These are phyloP conservation scores for Trametes villosa DNA, from an alignment of 768 basidiomycete genomes.

Conservation along the genomic window DNA sequence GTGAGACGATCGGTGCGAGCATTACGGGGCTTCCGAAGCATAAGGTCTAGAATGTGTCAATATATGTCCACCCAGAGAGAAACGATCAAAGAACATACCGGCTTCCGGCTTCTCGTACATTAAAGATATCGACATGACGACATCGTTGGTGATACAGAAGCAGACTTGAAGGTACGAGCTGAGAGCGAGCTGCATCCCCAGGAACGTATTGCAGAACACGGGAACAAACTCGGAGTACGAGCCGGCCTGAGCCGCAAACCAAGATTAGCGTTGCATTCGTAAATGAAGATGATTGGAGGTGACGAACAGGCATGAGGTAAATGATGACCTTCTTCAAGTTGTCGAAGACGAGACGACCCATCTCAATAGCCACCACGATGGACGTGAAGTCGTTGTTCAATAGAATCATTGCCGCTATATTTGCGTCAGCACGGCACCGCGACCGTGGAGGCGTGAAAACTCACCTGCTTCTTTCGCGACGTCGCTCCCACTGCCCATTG, in stretches of 20 bases:
- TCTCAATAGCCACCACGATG: conserved; percentile 65
- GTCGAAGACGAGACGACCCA: conserved; percentile 67
- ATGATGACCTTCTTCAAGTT: conserved; percentile 62
- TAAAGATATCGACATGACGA: conserved; percentile 56
- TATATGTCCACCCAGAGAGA: conserved; percentile 48
- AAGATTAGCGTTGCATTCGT: not conserved
- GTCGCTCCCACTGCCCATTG: conserved; percentile 58
- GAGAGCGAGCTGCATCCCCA: conserved; percentile 62
- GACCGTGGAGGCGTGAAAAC: conserved; percentile 4
- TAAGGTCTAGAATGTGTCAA: conserved; percentile 34
- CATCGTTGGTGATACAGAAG: conserved; percentile 62
- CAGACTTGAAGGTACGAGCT: conserved; percentile 59
- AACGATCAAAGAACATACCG: conserved; percentile 48
- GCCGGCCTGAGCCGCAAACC: conserved; percentile 41
- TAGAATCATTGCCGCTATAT: conserved; percentile 62
- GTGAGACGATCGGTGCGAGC: conserved; percentile 59
- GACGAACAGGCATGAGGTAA: conserved; percentile 59
- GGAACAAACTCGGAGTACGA: conserved; percentile 63
- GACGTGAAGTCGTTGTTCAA: conserved; percentile 69
- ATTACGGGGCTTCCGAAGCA: conserved; percentile 58
- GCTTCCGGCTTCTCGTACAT: conserved; percentile 65
- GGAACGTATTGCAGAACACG: conserved; percentile 57
- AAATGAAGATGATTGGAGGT: conserved; percentile 47
- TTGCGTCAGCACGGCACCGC: not conserved
- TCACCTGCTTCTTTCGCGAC: conserved; percentile 59